phyloP scores from a whole-genome alignment of 331 rosid species.

The Prunus yedoensis region DNA sequence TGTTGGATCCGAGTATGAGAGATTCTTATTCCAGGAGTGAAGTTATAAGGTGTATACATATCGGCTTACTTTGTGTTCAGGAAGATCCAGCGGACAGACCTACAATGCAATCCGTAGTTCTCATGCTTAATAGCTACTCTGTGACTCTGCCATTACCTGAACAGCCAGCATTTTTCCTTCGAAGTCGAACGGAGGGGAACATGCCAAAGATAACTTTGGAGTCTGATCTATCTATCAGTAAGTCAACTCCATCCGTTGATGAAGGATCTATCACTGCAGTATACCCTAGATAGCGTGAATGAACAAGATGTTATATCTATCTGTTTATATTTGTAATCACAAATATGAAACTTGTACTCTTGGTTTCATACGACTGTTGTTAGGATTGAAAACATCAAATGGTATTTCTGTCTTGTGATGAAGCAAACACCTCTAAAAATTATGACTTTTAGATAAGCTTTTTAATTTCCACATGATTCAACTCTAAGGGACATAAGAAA shows the following conservation, averaged over 20 bases:
- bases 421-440: no score
- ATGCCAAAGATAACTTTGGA: constrained; percentile 2
- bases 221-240: background rate
- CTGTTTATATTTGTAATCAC: background rate
- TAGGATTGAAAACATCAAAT: background rate
- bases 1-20: constrained; percentile 35
- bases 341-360: background rate
- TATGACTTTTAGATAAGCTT: no score
- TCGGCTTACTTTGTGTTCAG: constrained; percentile 35
- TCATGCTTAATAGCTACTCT: constrained; percentile 19
- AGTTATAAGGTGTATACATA: constrained; percentile 54
- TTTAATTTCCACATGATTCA: no score
- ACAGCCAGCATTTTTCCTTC: constrained; percentile 11
- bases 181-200: background rate
- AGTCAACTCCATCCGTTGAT: background rate
- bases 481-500: no score
- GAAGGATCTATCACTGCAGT: constrained; percentile 15
- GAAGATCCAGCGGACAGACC: constrained; percentile 14
- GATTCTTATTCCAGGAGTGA: constrained; percentile 38
- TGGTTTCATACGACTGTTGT: background rate
- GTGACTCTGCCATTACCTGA: constrained; percentile 3
- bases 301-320: background rate
- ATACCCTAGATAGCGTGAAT: constrained; percentile 7
- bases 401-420: background rate
- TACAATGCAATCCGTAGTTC: constrained; percentile 6